Conservation (phyloP, 129 eudicot genomes). For the Saussurea involucrata region DNA sequence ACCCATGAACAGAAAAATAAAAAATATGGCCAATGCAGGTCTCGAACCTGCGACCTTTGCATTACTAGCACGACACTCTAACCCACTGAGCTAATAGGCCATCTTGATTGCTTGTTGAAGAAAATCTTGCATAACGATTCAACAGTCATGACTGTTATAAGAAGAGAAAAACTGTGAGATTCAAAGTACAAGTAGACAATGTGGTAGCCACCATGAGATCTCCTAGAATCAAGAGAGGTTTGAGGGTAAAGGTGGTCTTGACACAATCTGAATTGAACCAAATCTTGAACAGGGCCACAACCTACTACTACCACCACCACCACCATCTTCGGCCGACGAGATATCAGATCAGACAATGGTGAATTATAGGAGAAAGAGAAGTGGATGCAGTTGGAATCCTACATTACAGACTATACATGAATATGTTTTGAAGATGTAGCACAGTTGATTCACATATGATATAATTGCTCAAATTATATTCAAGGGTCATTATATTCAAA, state of each 20-base stretch:
- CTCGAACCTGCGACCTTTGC: too few species aligned
- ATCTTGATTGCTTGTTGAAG: too few species aligned
- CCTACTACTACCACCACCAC: slow-evolving; percentile 9
- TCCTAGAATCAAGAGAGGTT: slow-evolving; percentile 9
- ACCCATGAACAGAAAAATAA: too few species aligned
- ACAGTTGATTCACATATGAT: too few species aligned
- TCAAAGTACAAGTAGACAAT: slow-evolving; percentile 11
- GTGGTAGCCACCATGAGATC: not conserved
- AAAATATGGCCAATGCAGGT: slow-evolving; percentile 75
- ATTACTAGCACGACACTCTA: too few species aligned
- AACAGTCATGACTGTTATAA: not conserved
- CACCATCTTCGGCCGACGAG: not conserved
- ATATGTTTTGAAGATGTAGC: not conserved
- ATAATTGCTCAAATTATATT: too few species aligned
- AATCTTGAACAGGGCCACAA: slow-evolving; percentile 22
- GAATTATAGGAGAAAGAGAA: slow-evolving; percentile 10
- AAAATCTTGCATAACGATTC: too few species aligned
- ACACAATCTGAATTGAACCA: slow-evolving; percentile 33
- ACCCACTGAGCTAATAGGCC: too few species aligned
- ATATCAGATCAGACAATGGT: slow-evolving; percentile 5
- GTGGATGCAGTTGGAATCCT: slow-evolving; percentile 37
- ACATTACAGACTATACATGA: slow-evolving; percentile 41
- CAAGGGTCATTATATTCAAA: too few species aligned
- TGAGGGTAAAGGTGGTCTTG: slow-evolving; percentile 38
- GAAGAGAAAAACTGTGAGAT: slow-evolving; percentile 18